Percentiles rank a stretch among this genome's conserved stretches.
phyloP scores from a whole-genome alignment of 2,329 filamentous ascomycete species.

The Hymenoscyphus fructigenus region DNA sequence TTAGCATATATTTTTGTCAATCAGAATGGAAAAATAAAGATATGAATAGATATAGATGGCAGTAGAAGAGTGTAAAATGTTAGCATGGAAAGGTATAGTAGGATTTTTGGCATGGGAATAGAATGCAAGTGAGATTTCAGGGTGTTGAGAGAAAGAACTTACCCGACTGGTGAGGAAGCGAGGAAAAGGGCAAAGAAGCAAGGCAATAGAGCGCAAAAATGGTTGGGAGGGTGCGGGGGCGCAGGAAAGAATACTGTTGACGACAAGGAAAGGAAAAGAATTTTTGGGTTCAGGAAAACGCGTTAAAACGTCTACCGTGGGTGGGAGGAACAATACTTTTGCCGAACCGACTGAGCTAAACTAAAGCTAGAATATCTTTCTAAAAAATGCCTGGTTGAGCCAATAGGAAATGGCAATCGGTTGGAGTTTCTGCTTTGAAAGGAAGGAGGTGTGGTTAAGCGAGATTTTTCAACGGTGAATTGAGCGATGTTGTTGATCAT shows the following conservation, averaged over 20 bases:
- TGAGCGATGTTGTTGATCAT: background rate
- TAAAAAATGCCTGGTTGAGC: background rate
- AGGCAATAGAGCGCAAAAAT: background rate
- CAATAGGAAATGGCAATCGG: background rate
- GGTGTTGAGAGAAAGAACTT: background rate
- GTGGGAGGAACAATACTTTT: background rate
- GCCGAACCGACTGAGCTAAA: background rate
- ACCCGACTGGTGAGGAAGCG: background rate
- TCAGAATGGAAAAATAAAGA: too few relatives aligned
- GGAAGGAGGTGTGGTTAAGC: background rate
- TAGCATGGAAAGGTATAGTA: too few relatives aligned
- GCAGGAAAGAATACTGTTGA: background rate
- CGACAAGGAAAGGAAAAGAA: background rate
- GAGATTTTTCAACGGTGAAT: background rate
- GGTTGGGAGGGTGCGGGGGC: background rate
- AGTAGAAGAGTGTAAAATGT: too few relatives aligned
- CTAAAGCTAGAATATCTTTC: background rate
- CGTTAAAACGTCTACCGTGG: background rate
- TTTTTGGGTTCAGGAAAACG: background rate
- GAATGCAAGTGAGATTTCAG: background rate
- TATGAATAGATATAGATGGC: too few relatives aligned
- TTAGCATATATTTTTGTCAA: too few relatives aligned
- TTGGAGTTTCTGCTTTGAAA: background rate
- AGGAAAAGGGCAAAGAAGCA: background rate
- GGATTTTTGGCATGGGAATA: too few relatives aligned